phyloP scores from a whole-genome alignment of 148 eudicot species.

The Rhododendron ferrugineum region DNA sequence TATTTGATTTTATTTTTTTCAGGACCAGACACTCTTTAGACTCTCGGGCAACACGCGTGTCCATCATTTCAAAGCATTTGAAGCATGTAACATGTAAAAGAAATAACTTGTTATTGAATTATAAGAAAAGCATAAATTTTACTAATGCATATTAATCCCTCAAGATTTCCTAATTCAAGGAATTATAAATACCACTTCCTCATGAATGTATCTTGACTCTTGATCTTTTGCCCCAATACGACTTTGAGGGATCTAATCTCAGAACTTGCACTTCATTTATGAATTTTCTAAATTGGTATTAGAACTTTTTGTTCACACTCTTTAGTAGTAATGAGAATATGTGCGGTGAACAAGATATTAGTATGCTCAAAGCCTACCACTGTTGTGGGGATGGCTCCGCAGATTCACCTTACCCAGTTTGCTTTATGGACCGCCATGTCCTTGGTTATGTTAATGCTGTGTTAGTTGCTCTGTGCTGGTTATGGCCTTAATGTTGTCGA shows the following conservation, averaged over 20 bases:
- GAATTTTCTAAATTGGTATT: neutral
- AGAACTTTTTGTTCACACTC: neutral
- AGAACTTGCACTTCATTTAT: neutral
- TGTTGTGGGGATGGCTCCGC: neutral
- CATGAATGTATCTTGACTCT: neutral
- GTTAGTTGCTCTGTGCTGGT: neutral
- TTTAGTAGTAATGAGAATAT: neutral
- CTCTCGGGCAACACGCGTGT: neutral
- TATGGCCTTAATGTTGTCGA: neutral
- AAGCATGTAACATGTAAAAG: neutral
- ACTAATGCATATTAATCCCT: neutral
- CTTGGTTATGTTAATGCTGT: neutral
- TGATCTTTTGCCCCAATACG: neutral
- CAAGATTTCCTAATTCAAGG: neutral
- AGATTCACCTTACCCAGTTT: neutral
- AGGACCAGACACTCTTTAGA: neutral
- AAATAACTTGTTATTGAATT: neutral
- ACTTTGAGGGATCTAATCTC: neutral
- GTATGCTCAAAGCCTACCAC: neutral
- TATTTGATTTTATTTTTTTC: neutral
- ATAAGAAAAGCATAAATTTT: neutral
- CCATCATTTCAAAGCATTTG: neutral
- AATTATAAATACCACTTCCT: neutral
- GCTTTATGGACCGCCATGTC: neutral
- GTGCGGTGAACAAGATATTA: neutral